These are phyloP conservation scores for Diaporthe citrichinensis DNA, from an alignment of 2,329 filamentous ascomycete genomes.

Conservation along the genomic window DNA sequence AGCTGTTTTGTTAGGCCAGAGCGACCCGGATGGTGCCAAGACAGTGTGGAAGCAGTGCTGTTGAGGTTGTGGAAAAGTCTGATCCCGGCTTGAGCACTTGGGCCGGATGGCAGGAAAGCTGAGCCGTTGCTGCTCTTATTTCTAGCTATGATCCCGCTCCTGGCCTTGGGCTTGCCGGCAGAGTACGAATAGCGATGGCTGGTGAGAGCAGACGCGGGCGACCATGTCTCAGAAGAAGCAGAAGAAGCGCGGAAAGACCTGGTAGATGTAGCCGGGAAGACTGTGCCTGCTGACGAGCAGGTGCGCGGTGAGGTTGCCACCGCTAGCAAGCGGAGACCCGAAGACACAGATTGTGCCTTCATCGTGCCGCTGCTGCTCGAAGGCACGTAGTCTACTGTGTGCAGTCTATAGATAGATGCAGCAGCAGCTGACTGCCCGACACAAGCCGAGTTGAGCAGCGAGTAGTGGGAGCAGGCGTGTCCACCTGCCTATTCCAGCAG, in stretches of 20 bases:
- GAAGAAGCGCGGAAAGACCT: neutral
- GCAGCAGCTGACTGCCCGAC: constrained; percentile 16
- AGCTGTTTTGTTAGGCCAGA: constrained; percentile 3
- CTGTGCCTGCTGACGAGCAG: neutral
- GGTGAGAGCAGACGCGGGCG: neutral
- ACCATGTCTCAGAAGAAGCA: neutral
- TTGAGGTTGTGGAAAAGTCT: constrained; percentile 3
- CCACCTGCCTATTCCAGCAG: constrained; percentile 22
- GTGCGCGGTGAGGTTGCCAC: constrained; percentile 2
- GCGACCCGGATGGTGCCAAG: neutral
- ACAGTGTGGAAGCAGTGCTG: neutral
- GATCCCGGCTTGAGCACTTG: neutral
- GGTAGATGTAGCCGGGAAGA: neutral
- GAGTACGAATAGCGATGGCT: neutral
- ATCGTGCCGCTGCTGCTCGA: constrained; percentile 11
- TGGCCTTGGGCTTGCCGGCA: neutral
- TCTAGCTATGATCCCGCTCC: neutral
- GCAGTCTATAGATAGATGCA: neutral
- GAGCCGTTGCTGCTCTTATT: neutral
- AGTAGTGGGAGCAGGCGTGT: neutral
- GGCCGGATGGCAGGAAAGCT: neutral
- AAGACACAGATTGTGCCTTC: constrained; percentile 18
- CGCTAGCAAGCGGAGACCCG: constrained; percentile 22
- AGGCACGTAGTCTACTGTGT: neutral
- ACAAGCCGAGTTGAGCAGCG: constrained; percentile 14